Base-by-base conservation (phyloP, 495 filamentous ascomycete species). In the Aspergillus asperescens region DNA sequence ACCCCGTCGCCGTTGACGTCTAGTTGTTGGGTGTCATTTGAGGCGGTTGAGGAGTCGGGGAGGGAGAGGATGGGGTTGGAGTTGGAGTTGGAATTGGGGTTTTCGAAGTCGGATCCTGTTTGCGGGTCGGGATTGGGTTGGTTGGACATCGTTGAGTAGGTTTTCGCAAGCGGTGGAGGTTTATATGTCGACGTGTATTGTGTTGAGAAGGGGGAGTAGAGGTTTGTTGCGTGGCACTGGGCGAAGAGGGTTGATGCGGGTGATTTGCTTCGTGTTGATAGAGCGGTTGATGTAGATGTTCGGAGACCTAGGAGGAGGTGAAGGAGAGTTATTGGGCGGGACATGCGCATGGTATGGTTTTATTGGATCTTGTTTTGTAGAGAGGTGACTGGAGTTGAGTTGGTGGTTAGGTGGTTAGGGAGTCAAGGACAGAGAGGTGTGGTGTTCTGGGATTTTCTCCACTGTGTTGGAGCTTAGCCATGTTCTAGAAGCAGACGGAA, bases 1-100 rank as follows among this genome's bases (percentile, higher is more conserved):
- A 82, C 70, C 16, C 67, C 66, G 39, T 64, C 69, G 5, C 72
- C 71, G 39, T 75, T 72, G 1, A 85, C 62, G n/a, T 79, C 74
- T 5, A 82, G 69, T 35, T 47, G 15, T 62, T 38, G 2, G 55
- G 44, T 56, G 43, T 46, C 19, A n/a, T 27, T n/a, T 22, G 24
- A 28, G 20, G 59, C 52, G 43, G 35, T 48, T 32, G 54, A 50
- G 20, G 58, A 24, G 22, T 63, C 62, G 15, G 61, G 61, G 13
- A 63, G 55, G 7, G 71, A 65, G 34, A 74, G 71, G 38, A 59
- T 57, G 23, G 59, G 55, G 2, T 60, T 58, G 7, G 3, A 50
- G 10, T 0, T 55, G 20, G 12, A 20, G 31, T 18, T 19, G 8
- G 42, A n/a, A 7, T n/a, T 27, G 23, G 13, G 52, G 13, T 50